Percentiles rank a stretch among this genome's conserved stretches.
These are phyloP conservation scores for Viola odorata DNA, from an alignment of 345 rosid species.

Conservation along the genomic window DNA sequence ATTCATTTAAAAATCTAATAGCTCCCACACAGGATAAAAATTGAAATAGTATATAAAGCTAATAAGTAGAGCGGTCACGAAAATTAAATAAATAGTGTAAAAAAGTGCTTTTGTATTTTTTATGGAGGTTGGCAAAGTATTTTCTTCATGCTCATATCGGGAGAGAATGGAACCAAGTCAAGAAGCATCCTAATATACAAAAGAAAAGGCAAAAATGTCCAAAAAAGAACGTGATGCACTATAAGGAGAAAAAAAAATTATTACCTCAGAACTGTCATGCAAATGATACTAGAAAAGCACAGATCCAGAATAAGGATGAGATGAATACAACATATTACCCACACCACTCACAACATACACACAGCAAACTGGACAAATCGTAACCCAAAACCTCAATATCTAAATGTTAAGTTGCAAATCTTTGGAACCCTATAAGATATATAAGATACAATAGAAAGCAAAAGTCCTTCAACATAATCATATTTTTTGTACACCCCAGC, in stretches of 20 bases:
- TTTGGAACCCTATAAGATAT: no score
- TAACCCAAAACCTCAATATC: no score
- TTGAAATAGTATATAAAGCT: not conserved
- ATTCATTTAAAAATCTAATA: not conserved
- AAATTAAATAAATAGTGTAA: not conserved
- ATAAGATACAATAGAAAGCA: not conserved
- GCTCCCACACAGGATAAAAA: not conserved
- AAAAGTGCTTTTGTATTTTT: not conserved
- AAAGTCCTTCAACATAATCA: not conserved
- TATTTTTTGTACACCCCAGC: not conserved
- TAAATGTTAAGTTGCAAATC: no score
- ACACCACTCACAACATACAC: no score
- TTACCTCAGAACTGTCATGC: no score
- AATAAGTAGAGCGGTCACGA: not conserved
- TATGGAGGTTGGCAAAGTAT: no score
- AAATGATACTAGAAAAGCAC: no score
- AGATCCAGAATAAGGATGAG: no score
- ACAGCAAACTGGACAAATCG: no score
- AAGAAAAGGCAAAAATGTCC: not conserved
- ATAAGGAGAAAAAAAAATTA: not conserved
- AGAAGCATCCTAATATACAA: not conserved
- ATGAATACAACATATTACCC: no score
- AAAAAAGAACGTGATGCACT: not conserved
- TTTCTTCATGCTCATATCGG: no score
- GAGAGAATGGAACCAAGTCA: not conserved